phyloP scores from a whole-genome alignment of 768 basidiomycete species.

The Strobilomyces echinocephalus region DNA sequence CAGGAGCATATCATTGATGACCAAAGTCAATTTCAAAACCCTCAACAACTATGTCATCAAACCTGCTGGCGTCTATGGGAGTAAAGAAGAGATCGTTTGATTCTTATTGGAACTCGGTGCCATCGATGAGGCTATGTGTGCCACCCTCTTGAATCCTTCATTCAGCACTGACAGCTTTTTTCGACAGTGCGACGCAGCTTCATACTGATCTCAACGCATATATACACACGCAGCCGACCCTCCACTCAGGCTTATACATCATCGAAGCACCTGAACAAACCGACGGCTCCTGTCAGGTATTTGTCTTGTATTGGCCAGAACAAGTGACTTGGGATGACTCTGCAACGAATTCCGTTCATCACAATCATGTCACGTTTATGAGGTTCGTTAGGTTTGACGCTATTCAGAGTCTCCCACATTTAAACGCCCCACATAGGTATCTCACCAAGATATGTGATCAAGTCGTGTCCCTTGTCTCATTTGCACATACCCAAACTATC shows the following conservation, averaged over 20 bases:
- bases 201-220: no score
- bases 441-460: conserved; percentile 58
- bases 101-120: conserved; percentile 37
- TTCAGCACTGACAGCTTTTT: no score
- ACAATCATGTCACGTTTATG: no score
- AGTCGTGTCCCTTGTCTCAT: conserved; percentile 46
- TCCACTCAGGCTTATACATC: no score
- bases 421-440: conserved; percentile 36
- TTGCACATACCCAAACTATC: conserved; percentile 41
- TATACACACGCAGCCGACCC: no score
- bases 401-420: neutral
- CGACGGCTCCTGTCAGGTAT: no score
- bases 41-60: conserved; percentile 44
- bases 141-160: neutral
- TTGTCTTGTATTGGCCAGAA: no score
- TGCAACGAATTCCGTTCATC: no score
- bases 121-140: conserved; percentile 41
- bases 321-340: no score
- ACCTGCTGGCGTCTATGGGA: conserved; percentile 57
- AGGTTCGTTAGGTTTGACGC: neutral
- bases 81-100: conserved; percentile 44
- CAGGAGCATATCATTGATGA: conserved; percentile 52
- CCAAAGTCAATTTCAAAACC: conserved; percentile 51
- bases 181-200: no score
- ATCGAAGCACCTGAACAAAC: no score